phyloP scores from a whole-genome alignment of 768 basidiomycete species.

The Mycena kentingensis region DNA sequence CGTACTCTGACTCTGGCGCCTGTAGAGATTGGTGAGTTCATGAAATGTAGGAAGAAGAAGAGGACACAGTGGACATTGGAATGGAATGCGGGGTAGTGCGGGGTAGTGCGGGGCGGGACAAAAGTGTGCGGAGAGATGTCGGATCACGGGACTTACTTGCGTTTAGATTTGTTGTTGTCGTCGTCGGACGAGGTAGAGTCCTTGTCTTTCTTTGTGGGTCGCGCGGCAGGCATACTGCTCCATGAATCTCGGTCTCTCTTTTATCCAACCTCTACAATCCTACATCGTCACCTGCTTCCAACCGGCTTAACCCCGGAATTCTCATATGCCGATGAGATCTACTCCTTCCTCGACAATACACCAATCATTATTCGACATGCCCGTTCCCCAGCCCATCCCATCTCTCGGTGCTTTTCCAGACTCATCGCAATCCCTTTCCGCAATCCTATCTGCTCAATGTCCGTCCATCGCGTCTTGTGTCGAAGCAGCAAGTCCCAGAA shows the following conservation, averaged over 20 bases:
- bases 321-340: too few species aligned
- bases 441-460: conserved; percentile 44
- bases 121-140: conserved; percentile 20
- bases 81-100: conserved; percentile 34
- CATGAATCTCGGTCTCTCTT: too few species aligned
- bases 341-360: background rate
- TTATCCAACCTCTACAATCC: conserved; percentile 17
- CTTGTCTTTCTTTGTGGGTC: conserved; percentile 59
- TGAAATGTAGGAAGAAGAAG: conserved; percentile 24
- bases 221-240: background rate
- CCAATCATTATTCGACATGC: conserved; percentile 32
- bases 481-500: conserved; percentile 60
- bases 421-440: conserved; percentile 43
- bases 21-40: conserved; percentile 43
- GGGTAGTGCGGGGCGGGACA: too few species aligned
- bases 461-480: conserved; percentile 48
- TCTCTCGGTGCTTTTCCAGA: conserved; percentile 28
- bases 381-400: conserved; percentile 17
- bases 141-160: conserved; percentile 60
- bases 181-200: conserved; percentile 69
- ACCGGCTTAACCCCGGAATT: too few species aligned
- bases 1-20: conserved; percentile 86
- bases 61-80: conserved; percentile 34
- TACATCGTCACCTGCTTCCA: conserved; percentile 37
- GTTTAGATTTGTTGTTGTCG: conserved; percentile 70